phyloP scores from a whole-genome alignment of 2,329 filamentous ascomycete species.

The Reticulascus tulasneorum region DNA sequence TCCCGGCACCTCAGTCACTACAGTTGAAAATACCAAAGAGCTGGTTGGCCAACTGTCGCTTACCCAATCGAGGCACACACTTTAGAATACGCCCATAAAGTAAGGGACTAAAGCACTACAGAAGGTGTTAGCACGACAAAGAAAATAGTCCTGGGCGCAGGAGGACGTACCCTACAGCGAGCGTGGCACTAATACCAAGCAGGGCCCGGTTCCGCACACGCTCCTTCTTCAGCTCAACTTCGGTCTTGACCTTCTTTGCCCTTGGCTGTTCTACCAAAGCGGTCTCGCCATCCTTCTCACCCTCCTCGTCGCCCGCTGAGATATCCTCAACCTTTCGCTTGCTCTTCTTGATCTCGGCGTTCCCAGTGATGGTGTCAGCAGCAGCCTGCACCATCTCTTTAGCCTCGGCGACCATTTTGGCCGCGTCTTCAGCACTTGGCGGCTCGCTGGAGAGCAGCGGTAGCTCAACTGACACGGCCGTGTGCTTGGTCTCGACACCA shows the following conservation, averaged over 20 bases:
- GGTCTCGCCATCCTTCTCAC: conserved; percentile 38
- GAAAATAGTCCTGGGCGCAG: not conserved
- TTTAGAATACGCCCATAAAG: conserved; percentile 47
- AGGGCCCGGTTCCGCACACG: conserved; percentile 82
- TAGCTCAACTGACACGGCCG: conserved; percentile 71
- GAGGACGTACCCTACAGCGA: conserved; percentile 71
- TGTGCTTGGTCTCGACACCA: conserved; percentile 65
- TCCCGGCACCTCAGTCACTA: too few relatives aligned
- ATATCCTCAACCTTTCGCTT: conserved; percentile 76
- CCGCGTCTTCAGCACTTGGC: conserved; percentile 71
- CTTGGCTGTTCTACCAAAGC: conserved; percentile 37
- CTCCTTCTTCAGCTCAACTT: conserved; percentile 74
- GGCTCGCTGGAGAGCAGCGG: conserved; percentile 59
- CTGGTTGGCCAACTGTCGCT: too few relatives aligned
- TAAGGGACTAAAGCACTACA: conserved; percentile 46
- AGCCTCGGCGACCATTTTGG: conserved; percentile 80
- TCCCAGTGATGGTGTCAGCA: conserved; percentile 33
- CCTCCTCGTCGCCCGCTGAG: conserved; percentile 59
- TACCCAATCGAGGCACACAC: not conserved
- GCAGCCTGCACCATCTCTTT: conserved; percentile 80
- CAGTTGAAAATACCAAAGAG: too few relatives aligned
- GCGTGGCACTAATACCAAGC: conserved; percentile 78
- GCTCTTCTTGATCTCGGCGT: conserved; percentile 41
- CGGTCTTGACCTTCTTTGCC: conserved; percentile 73
- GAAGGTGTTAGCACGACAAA: conserved; percentile 8